A percentile compares a stretch with the other conserved stretches of the same genome.
These are phyloP conservation scores for Phyllosticta paracitricarpa DNA, from an alignment of 2,329 filamentous ascomycete species.

Conservation along the genomic window DNA sequence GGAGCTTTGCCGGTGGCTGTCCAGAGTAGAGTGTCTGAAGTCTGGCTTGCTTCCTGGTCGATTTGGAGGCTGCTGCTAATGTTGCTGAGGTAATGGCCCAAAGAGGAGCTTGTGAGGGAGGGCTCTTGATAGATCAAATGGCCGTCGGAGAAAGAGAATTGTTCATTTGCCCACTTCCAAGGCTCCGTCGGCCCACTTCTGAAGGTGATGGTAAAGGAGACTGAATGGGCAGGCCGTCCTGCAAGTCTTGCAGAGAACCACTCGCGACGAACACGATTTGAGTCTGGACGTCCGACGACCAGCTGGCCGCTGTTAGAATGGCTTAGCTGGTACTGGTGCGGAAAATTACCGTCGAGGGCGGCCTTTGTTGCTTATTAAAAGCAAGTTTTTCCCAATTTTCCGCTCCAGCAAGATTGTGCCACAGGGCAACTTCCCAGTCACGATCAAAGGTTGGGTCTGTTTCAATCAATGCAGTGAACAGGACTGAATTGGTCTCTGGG, in stretches of 20 bases:
- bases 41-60: constrained; percentile 50
- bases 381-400: constrained; percentile 48
- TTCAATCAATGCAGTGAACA: constrained; percentile 62
- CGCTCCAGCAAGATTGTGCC: constrained; percentile 54
- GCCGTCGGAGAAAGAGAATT: constrained; percentile 54
- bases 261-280: constrained; percentile 21
- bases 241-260: constrained; percentile 47
- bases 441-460: constrained; percentile 46
- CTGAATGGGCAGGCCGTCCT: constrained; percentile 31
- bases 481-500: constrained; percentile 32
- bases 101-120: constrained; percentile 26
- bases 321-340: not conserved
- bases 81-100: constrained; percentile 48
- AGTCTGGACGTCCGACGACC: not conserved
- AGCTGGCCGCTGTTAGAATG: constrained; percentile 5
- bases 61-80: constrained; percentile 48
- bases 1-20: constrained; percentile 48
- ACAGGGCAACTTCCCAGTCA: constrained; percentile 64
- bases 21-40: constrained; percentile 61
- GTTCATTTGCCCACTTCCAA: constrained; percentile 65
- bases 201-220: constrained; percentile 65
- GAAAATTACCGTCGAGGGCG: not conserved
- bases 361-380: not conserved
- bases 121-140: constrained; percentile 44
- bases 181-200: constrained; percentile 40